Base-by-base conservation (phyloP, 129 eudicot genomes). In the Saposhnikovia divaricata region DNA sequence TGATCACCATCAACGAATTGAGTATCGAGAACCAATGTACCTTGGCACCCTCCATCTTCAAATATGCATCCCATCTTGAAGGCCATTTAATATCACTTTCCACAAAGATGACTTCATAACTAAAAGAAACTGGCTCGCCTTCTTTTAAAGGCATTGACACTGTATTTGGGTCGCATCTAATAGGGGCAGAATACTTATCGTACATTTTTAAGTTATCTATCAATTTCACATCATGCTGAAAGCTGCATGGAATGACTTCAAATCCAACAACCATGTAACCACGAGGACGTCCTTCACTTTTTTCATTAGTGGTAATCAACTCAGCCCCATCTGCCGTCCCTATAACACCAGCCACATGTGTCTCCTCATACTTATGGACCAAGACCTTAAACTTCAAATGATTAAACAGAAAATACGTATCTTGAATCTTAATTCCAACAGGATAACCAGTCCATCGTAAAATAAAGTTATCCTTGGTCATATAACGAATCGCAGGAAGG, bases 241-340 rank as follows among this genome's bases (percentile, higher is more conserved):
- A 40, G 76, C 76, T 72, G 48, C 76, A 72, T 14, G 76, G 76
- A 72, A 72, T 45, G 9, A 72, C 76, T 72, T 72, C 76, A 23
- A 72, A 72, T 21, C 76, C 76, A 18, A 72, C 76, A 72, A 72
- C 76, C 76, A 72, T 72, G 46, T 72, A 72, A 72, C 76, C 76
- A 6, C 18, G 76, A 6, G 16, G 76, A 21, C n/a, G 2, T 3
- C 42, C 74, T 2, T 40, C 48, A 5, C 48, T 19, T 21, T 72
- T 72, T 5, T 72, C 76, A 40, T 72, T 7, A 25, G 50, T 72
- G 18, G 76, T 72, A 72, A 72, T 72, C 50, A 72, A 23, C 27
- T 72, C 76, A 40, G 76, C 76, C 50, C 76, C 76, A 42, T 72
- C 76, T 21, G 50, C 76, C 37, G 76, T 72, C 76, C 76, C 76